Evolutionary conservation across 495 filamentous ascomycete genomes (phyloP).

Genomic region (Aspergillus biplanus): DNA sequence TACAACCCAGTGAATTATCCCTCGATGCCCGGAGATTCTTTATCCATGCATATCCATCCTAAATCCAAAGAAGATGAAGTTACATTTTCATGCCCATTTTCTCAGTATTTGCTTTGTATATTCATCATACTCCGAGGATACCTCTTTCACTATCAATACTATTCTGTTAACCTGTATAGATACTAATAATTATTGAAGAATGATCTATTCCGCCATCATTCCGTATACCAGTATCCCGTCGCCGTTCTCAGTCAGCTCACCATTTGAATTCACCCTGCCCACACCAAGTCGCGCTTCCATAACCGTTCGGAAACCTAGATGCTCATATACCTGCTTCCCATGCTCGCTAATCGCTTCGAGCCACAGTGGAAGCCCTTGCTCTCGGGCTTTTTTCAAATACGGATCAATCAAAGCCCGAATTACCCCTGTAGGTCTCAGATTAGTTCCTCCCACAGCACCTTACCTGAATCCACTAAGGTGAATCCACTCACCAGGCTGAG

Average conservation of each 20-base stretch:
- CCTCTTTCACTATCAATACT: too few species aligned
- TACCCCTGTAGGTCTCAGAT: slow-evolving; percentile 12
- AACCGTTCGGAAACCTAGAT: slow-evolving; percentile 17
- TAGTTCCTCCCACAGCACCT: background rate
- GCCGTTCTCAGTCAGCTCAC: slow-evolving; percentile 17
- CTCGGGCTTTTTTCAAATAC: slow-evolving; percentile 13
- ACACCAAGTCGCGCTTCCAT: slow-evolving; percentile 8
- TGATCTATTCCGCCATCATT: slow-evolving; percentile 13
- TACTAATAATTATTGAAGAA: too few species aligned
- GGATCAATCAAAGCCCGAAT: slow-evolving; percentile 22
- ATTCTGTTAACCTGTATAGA: too few species aligned
- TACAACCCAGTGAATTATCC: too few species aligned
- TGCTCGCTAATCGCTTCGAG: slow-evolving; percentile 23
- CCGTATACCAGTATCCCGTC: slow-evolving; percentile 9
- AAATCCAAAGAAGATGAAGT: too few species aligned
- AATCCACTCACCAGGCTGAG: slow-evolving; percentile 15
- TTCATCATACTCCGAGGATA: too few species aligned
- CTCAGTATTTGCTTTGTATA: too few species aligned
- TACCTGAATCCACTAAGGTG: background rate
- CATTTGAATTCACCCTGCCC: slow-evolving; percentile 14
- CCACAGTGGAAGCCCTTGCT: slow-evolving; percentile 19
- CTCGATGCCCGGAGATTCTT: too few species aligned
- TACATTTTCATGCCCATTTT: too few species aligned
- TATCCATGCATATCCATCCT: too few species aligned
- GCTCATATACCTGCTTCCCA: slow-evolving; percentile 20